A percentile compares a stretch with the other conserved stretches of the same genome.
Conservation (phyloP, 2,329 filamentous ascomycete species). For the Scedosporium apiospermum region DNA sequence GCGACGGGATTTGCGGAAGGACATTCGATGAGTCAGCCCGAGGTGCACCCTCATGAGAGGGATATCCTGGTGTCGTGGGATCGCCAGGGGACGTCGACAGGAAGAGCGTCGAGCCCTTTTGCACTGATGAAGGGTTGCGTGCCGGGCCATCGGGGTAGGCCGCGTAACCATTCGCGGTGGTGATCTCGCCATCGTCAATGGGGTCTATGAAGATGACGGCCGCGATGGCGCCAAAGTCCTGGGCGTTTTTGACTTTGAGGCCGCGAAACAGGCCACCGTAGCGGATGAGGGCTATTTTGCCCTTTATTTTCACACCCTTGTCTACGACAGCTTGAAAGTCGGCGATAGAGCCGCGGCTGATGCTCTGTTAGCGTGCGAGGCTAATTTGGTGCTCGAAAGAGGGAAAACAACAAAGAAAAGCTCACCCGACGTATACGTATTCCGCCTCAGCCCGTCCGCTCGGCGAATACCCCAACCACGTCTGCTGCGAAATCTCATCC, state of each 20-base stretch:
- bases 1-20: slow-evolving; percentile 67
- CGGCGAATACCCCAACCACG: slow-evolving; percentile 77
- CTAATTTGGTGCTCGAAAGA: neutral
- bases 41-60: slow-evolving; percentile 62
- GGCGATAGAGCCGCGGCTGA: slow-evolving; percentile 52
- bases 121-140: slow-evolving; percentile 66
- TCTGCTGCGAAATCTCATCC: slow-evolving; percentile 58
- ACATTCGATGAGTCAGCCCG: slow-evolving; percentile 52
- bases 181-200: slow-evolving; percentile 54
- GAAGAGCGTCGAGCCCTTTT: slow-evolving; percentile 68
- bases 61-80: slow-evolving; percentile 75
- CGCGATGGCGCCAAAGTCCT: slow-evolving; percentile 54
- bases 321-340: slow-evolving; percentile 65
- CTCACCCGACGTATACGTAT: slow-evolving; percentile 65
- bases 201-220: slow-evolving; percentile 48
- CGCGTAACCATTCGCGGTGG: slow-evolving; percentile 62
- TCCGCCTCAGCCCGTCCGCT: slow-evolving; percentile 66
- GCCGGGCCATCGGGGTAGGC: slow-evolving; percentile 67
- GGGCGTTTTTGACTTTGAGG: slow-evolving; percentile 73
- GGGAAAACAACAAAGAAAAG: neutral
- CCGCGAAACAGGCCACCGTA: slow-evolving; percentile 74
- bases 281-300: slow-evolving; percentile 69
- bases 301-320: slow-evolving; percentile 58
- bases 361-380: neutral
- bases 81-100: slow-evolving; percentile 52